phyloP scores from a whole-genome alignment of 1,284 basidiomycete genomes.

The Leccinum pachyderme region DNA sequence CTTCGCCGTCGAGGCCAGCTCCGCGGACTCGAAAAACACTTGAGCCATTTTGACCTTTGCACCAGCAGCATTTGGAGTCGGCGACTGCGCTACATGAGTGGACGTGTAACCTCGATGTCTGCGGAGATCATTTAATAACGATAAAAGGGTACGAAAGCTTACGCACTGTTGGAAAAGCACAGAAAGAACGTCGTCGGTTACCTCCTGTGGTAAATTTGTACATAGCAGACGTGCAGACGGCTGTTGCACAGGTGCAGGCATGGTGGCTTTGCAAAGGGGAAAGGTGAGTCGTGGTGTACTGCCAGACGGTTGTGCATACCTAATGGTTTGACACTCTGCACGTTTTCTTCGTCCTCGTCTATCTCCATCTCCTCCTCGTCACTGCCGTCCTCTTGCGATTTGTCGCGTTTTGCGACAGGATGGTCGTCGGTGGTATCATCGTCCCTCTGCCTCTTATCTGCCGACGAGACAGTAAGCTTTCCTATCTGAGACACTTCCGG shows the following conservation, averaged over 20 bases:
- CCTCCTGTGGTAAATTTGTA: slow-evolving; percentile 78
- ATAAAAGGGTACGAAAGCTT: background rate
- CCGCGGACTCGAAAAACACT: slow-evolving; percentile 69
- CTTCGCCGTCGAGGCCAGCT: slow-evolving; percentile 73
- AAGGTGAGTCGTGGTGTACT: slow-evolving; percentile 25
- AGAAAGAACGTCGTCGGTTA: slow-evolving; percentile 74
- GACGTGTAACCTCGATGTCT: slow-evolving; percentile 78
- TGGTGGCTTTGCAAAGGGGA: slow-evolving; percentile 38
- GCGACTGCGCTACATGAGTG: slow-evolving; percentile 64
- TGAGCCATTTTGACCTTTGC: slow-evolving; percentile 72
- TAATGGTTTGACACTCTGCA: slow-evolving; percentile 36
- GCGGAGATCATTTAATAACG: slow-evolving; percentile 10
- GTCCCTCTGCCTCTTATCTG: slow-evolving; percentile 67
- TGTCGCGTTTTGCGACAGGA: slow-evolving; percentile 66
- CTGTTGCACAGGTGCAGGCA: slow-evolving; percentile 54
- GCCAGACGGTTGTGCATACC: slow-evolving; percentile 41
- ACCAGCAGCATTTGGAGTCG: slow-evolving; percentile 60
- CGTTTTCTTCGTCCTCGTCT: slow-evolving; percentile 70
- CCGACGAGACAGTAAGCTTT: slow-evolving; percentile 30
- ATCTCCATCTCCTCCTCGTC: slow-evolving; percentile 86
- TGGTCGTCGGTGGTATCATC: slow-evolving; percentile 56
- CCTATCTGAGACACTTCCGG: slow-evolving; percentile 41
- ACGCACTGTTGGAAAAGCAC: slow-evolving; percentile 88
- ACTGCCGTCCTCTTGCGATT: slow-evolving; percentile 60
- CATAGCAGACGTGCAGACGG: slow-evolving; percentile 68